These are phyloP conservation scores for Melocanna baccifera DNA, from an alignment of 176 grass and related monocot species.

Conservation along the genomic window DNA sequence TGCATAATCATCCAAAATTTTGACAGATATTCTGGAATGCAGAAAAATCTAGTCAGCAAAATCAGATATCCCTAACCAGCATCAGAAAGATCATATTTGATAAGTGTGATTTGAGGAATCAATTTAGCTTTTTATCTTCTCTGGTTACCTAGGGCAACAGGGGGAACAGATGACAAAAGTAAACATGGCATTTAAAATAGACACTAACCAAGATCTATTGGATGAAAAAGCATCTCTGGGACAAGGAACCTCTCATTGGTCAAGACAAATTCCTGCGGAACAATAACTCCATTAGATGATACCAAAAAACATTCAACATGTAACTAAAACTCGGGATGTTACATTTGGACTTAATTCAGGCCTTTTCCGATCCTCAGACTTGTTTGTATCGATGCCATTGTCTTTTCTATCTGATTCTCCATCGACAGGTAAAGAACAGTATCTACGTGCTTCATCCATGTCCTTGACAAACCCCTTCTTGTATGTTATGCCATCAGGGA, in stretches of 20 bases:
- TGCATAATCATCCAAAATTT: background rate
- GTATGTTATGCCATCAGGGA: slow-evolving; percentile 81
- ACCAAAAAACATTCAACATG: background rate
- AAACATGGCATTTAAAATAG: background rate
- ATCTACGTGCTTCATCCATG: slow-evolving; percentile 66
- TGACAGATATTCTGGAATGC: background rate
- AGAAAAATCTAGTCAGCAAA: background rate
- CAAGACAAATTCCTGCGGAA: slow-evolving; percentile 75
- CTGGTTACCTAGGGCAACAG: background rate
- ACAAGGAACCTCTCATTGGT: slow-evolving; percentile 96
- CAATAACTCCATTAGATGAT: slow-evolving; percentile 34
- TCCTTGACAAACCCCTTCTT: slow-evolving; percentile 91
- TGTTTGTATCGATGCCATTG: slow-evolving; percentile 32
- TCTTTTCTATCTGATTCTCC: slow-evolving; percentile 35
- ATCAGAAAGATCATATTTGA: slow-evolving; percentile 8
- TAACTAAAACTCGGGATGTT: slow-evolving; percentile 3
- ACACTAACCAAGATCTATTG: slow-evolving; percentile 69
- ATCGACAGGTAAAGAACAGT: slow-evolving; percentile 48
- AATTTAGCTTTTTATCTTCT: background rate
- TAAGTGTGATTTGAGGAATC: background rate
- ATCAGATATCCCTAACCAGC: background rate
- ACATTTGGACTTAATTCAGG: slow-evolving; percentile 85
- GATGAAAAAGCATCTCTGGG: slow-evolving; percentile 91
- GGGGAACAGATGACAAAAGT: background rate
- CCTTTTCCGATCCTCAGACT: slow-evolving; percentile 45